Evolutionary conservation across 495 filamentous ascomycete species (phyloP), one percentile per base, ranked within the genome.

Genomic region (Tirmania nivea): DNA sequence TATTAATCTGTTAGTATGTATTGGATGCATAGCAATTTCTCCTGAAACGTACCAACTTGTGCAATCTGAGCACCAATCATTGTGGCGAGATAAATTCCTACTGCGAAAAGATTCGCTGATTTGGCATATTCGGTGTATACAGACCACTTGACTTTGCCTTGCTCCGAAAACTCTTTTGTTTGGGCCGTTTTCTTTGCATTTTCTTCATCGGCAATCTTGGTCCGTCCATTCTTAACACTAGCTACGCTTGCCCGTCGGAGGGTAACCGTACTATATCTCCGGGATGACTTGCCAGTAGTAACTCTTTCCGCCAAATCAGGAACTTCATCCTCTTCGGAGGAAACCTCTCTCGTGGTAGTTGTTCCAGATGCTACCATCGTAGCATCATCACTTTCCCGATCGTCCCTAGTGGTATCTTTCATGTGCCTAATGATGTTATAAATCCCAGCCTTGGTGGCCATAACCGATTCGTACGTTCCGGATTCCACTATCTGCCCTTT

Each of bases 101-200:
- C 92, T 10, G 90, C 92, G 19, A 72, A 68, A 7, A 95, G 66
- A 62, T 96, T 95, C 70, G 84, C 94, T 16, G 85, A 84, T 68
- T 89, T 94, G 35, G 88, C 88, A 62, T 96, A 95, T 67, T 89
- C 85, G 35, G 66, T 68, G 55, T 92, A 92, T 1, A 92, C 84
- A 59, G 78, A 75, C 86, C 92, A 95, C 66, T 94, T 95, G 54
- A 99, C 92, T 64, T 95, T 94, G 49, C 92, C 92, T 65, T 96
- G 86, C 64, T 95, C 84, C 0, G 76, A 76, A 52, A 78, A 77
- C 66, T 99, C 92, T 64, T 92, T 87, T 14, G 74, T 77, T 66
- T 94, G 86, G 60, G 78, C 84, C 54, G 80, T 84, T 21, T 61
- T 50, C 70, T 83, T 94, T 56, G 76, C 63, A 10, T 66, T 67